A percentile compares a stretch with the other conserved stretches of the same genome.
These are phyloP conservation scores for Pseudogymnoascus destructans DNA, from an alignment of 2,329 filamentous ascomycete genomes.

Conservation along the genomic window DNA sequence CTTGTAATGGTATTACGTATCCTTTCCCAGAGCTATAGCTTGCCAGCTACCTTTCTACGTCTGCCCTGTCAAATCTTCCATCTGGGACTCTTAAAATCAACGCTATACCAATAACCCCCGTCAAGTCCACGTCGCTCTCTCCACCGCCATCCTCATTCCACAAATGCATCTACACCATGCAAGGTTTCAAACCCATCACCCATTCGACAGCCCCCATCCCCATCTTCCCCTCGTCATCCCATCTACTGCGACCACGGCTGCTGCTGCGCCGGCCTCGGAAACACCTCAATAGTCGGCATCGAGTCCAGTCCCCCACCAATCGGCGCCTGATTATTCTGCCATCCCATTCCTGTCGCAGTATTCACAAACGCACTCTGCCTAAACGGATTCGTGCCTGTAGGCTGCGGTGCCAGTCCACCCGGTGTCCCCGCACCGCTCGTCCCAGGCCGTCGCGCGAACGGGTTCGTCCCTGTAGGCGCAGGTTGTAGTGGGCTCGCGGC, in stretches of 20 bases:
- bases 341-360: conserved; percentile 74
- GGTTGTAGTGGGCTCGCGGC: conserved; percentile 37
- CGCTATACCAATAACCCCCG: neutral
- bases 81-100: neutral
- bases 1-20: conserved; percentile 6
- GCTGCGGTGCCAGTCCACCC: conserved; percentile 51
- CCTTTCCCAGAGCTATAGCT: neutral
- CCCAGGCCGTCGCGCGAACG: conserved; percentile 44
- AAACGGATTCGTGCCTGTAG: conserved; percentile 91
- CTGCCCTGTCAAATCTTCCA: neutral
- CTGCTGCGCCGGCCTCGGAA: conserved; percentile 63
- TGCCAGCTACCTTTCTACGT: neutral
- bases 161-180: neutral
- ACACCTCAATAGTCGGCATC: conserved; percentile 67
- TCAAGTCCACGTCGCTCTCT: neutral
- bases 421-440: conserved; percentile 24
- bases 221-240: neutral
- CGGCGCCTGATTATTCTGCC: conserved; percentile 67
- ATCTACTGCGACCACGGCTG: conserved; percentile 41
- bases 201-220: neutral
- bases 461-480: conserved; percentile 57
- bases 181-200: neutral
- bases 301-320: conserved; percentile 74
- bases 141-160: neutral
- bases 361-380: conserved; percentile 83